phyloP scores from a whole-genome alignment of 257 asterid species.

The Solanum gandarillasii region DNA sequence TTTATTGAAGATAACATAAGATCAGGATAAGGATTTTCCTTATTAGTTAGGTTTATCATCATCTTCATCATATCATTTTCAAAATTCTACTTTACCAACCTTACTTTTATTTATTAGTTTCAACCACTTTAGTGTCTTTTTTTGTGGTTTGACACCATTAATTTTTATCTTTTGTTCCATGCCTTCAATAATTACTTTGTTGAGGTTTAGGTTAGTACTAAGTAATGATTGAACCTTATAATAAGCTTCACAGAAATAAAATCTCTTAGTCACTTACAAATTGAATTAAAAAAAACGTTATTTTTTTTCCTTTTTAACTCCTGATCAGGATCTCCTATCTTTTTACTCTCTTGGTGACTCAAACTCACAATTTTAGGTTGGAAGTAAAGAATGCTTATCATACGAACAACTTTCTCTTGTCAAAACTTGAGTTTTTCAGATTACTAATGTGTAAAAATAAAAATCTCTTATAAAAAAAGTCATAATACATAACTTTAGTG shows the following conservation, averaged over 20 bases:
- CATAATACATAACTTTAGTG: neutral
- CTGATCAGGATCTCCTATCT: neutral
- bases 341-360: neutral
- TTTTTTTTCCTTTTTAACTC: too few species aligned
- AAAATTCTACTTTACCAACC: neutral
- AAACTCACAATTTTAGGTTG: too few species aligned
- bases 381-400: rapidly evolving
- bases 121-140: neutral
- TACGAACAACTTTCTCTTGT: neutral
- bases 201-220: neutral
- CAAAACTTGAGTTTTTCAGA: neutral
- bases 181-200: neutral
- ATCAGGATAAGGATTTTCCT: neutral
- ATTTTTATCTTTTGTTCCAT: neutral
- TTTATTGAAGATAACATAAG: neutral
- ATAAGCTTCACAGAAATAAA: neutral
- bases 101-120: neutral
- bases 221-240: neutral
- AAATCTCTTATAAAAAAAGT: neutral
- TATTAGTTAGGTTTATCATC: neutral
- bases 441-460: neutral
- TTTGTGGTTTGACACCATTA: neutral
- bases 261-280: neutral
- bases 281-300: neutral
- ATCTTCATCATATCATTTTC: neutral